These are phyloP conservation scores for Aspergillus intermedius DNA, from an alignment of 2,329 filamentous ascomycete genomes.

Conservation along the genomic window DNA sequence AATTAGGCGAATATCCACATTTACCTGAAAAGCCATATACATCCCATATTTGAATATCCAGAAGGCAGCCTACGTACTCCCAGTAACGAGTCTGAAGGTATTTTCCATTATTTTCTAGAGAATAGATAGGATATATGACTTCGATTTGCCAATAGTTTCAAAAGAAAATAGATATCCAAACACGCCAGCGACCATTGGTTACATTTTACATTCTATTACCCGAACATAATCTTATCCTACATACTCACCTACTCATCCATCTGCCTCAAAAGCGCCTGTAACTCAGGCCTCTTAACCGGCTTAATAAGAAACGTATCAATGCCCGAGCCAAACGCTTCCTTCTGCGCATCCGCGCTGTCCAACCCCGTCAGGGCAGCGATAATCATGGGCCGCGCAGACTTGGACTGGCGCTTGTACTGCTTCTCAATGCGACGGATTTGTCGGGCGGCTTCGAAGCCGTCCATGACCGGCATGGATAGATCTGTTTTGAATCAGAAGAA, in stretches of 20 bases:
- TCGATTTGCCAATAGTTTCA: too few species aligned
- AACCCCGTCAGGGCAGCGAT: conserved; percentile 28
- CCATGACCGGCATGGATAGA: conserved; percentile 33
- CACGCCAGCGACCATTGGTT: too few species aligned
- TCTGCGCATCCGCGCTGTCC: conserved; percentile 21
- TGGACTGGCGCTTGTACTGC: neutral
- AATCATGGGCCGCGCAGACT: conserved; percentile 4
- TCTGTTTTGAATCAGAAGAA: conserved; percentile 13
- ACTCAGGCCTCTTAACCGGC: conserved; percentile 12
- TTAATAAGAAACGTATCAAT: conserved; percentile 31
- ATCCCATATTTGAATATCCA: too few species aligned
- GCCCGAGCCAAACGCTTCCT: conserved; percentile 26
- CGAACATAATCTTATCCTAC: too few species aligned
- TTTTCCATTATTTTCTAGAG: too few species aligned
- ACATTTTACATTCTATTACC: too few species aligned
- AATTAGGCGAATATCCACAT: too few species aligned
- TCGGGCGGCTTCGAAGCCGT: conserved; percentile 26
- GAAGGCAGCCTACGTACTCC: too few species aligned
- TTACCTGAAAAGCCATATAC: too few species aligned
- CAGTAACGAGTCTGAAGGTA: too few species aligned
- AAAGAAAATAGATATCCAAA: too few species aligned
- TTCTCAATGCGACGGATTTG: conserved; percentile 23
- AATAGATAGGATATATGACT: too few species aligned
- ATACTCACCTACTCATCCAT: neutral
- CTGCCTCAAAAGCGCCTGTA: neutral